A percentile compares a stretch with the other conserved stretches of the same genome.
Evolutionary conservation across 345 rosid genomes (phyloP).

Genomic region (Dimocarpus longan): DNA sequence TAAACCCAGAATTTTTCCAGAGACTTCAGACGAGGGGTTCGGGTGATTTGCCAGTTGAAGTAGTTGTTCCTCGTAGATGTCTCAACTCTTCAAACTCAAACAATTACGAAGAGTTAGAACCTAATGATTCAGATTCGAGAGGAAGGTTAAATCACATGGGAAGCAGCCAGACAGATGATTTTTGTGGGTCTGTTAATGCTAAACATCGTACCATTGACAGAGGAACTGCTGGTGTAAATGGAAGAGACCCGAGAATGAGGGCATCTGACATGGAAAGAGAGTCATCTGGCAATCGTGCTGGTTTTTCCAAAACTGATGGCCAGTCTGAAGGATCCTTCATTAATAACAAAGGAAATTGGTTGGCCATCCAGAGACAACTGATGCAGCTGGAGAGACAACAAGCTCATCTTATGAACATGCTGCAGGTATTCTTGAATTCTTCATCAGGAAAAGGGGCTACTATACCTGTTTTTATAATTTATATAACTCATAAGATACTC

Average conservation of each 20-base stretch:
- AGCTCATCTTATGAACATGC: conserved; percentile 87
- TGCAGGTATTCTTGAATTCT: conserved; percentile 63
- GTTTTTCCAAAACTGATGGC: conserved; percentile 60
- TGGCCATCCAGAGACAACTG: conserved; percentile 95
- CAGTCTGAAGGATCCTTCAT: conserved; percentile 78
- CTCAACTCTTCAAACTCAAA: conserved; percentile 57
- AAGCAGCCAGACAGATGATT: conserved; percentile 42
- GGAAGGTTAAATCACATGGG: conserved; percentile 52
- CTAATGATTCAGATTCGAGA: conserved; percentile 46
- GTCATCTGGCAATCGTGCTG: conserved; percentile 49
- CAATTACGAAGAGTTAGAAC: conserved; percentile 58
- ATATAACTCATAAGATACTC: conserved; percentile 27
- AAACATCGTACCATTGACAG: conserved; percentile 26
- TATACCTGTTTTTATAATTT: conserved; percentile 26
- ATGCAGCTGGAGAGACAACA: conserved; percentile 94
- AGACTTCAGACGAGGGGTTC: conserved; percentile 79
- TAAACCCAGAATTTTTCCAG: conserved; percentile 96
- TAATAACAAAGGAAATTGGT: conserved; percentile 84
- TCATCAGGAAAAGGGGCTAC: conserved; percentile 20
- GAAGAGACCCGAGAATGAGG: conserved; percentile 59
- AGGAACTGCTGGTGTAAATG: conserved; percentile 44
- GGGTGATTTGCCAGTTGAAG: conserved; percentile 89
- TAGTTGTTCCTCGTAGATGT: conserved; percentile 80
- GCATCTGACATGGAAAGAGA: conserved; percentile 60
- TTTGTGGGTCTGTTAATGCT: conserved; percentile 21